Conservation (phyloP, 208 protist species). For the Acanthamoeba triangularis region DNA sequence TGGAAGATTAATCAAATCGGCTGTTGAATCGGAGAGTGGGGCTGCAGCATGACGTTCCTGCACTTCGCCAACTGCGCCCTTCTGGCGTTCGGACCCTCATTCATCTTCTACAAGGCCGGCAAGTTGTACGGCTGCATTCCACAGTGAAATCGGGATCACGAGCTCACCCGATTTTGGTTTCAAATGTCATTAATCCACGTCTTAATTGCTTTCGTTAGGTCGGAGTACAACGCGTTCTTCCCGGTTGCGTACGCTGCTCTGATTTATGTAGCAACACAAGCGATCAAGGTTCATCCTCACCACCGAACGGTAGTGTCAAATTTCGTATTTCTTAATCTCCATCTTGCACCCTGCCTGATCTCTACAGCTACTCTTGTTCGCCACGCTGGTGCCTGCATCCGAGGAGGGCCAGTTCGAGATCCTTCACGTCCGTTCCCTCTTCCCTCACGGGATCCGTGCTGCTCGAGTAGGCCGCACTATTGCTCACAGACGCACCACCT, state of each 20-base stretch:
- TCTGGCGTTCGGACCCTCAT: constrained; percentile 50
- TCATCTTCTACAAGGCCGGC: constrained; percentile 71
- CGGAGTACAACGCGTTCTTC: constrained; percentile 55
- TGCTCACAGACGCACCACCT: neutral
- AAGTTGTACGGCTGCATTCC: neutral
- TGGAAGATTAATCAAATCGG: neutral
- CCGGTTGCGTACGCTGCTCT: constrained; percentile 20
- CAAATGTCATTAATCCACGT: neutral
- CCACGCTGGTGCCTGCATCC: constrained; percentile 14
- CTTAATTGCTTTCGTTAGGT: neutral
- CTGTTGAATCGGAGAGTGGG: neutral
- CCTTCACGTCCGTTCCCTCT: neutral
- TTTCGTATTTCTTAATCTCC: neutral
- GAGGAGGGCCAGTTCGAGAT: constrained; percentile 66
- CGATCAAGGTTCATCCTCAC: constrained; percentile 1
- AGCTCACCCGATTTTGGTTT: neutral
- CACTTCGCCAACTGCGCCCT: constrained; percentile 72
- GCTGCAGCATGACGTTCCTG: constrained; percentile 68
- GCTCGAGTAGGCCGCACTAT: neutral
- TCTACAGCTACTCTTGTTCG: constrained; percentile 60
- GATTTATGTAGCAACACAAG: constrained; percentile 65
- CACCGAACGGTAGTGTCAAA: neutral
- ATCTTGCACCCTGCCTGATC: neutral
- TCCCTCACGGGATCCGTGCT: neutral
- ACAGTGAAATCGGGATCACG: neutral